A percentile compares a stretch with the other conserved stretches of the same genome.
Evolutionary conservation across 768 basidiomycete genomes (phyloP).

Genomic region (Tricholoma bakamatsutake): DNA sequence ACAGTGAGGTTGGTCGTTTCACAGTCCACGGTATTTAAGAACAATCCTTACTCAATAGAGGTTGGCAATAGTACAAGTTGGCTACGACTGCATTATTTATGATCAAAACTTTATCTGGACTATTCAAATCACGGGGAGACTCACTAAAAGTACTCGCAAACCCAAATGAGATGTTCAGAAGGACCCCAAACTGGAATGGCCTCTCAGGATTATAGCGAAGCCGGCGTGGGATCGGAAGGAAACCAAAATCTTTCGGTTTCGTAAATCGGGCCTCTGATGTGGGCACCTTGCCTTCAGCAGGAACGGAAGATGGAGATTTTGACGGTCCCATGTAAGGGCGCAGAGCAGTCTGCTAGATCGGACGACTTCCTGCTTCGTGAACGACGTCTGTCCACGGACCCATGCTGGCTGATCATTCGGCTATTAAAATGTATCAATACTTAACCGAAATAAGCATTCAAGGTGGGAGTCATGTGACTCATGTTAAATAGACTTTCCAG

Average conservation of each 20-base stretch:
- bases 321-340: not conserved
- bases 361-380: too few species aligned
- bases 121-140: conserved; percentile 7
- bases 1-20: not conserved
- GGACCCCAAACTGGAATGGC: conserved; percentile 46
- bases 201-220: conserved; percentile 44
- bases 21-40: not conserved
- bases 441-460: too few species aligned
- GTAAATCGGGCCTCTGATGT: conserved; percentile 1
- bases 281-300: not conserved
- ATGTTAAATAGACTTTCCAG: too few species aligned
- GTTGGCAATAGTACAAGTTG: conserved; percentile 85
- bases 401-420: too few species aligned
- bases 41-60: conserved; percentile 54
- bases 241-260: conserved; percentile 50
- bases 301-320: not conserved
- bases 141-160: conserved; percentile 52
- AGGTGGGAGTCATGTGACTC: too few species aligned
- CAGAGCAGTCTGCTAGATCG: too few species aligned
- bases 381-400: too few species aligned
- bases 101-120: not conserved
- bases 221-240: conserved; percentile 55
- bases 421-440: too few species aligned
- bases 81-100: conserved; percentile 39
- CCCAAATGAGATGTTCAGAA: conserved; percentile 53